A percentile compares a stretch with the other conserved stretches of the same genome.
Evolutionary conservation across 768 basidiomycete genomes (phyloP).

Genomic region (Lyophyllum semitale): DNA sequence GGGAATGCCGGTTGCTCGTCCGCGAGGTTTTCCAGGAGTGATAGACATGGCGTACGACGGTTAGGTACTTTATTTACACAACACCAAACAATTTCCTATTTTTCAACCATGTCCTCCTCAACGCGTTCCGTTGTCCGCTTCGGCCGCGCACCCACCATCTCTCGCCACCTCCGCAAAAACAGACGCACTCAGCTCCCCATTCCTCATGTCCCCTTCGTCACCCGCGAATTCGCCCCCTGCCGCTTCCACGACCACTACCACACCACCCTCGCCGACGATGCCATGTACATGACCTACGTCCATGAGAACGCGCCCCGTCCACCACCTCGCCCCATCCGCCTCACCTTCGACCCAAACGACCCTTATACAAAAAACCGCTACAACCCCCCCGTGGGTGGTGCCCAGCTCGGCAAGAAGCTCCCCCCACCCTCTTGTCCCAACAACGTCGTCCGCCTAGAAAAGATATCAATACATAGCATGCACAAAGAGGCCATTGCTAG

Average conservation of each 20-base stretch:
- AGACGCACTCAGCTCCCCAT: conserved; percentile 61
- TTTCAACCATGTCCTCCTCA: background rate
- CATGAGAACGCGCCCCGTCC: conserved; percentile 65
- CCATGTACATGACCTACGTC: conserved; percentile 93
- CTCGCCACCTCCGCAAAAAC: conserved; percentile 47
- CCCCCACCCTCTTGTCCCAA: conserved; percentile 66
- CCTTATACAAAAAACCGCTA: conserved; percentile 82
- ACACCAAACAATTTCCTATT: background rate
- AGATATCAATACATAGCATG: conserved; percentile 86
- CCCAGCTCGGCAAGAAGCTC: conserved; percentile 64
- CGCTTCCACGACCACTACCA: conserved; percentile 86
- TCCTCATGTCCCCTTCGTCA: conserved; percentile 65
- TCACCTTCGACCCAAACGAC: conserved; percentile 72
- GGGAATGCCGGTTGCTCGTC: conserved; percentile 52
- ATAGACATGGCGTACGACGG: conserved; percentile 16
- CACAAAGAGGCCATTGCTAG: conserved; percentile 75
- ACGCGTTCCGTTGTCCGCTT: conserved; percentile 36
- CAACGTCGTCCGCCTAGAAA: conserved; percentile 76
- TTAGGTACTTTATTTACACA: no score
- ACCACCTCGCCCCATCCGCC: conserved; percentile 58
- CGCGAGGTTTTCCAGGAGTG: conserved; percentile 43
- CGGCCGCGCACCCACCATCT: conserved; percentile 51
- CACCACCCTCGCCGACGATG: conserved; percentile 77
- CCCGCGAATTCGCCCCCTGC: conserved; percentile 71
- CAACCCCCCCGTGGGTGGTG: conserved; percentile 75